Base-by-base conservation (phyloP, 2,329 filamentous ascomycete genomes). In the Stachybotrys chlorohalonatus region DNA sequence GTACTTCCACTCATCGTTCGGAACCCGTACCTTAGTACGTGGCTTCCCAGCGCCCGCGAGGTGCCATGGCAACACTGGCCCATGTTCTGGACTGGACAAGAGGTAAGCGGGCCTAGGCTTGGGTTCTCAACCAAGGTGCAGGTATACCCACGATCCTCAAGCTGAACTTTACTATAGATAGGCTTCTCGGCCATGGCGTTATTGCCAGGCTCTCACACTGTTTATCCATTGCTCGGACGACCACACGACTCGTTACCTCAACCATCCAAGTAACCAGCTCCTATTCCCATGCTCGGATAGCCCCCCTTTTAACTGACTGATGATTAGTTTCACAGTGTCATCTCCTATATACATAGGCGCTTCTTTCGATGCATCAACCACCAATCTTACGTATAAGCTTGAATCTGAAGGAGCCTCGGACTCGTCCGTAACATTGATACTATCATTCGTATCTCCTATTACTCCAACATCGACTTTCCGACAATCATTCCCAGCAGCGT, bases 1-100 rank as follows among this genome's bases (percentile, higher is more conserved):
- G 79, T 82, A 7, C 63, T 84, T 47, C 81, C 81, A 8, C 68
- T 84, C 54, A 73, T 80, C 54, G 81, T 84, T 31, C 75, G 81
- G 47, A 83, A 81, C 60, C 81, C 81, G 7, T 84, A 84, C 60
- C 65, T 84, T 55, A 83, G 79, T 64, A 76, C 79, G 39, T 84
- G 81, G 81, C 66, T 90, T 55, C 76, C 77, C 51, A 79, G 81
- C 68, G 88, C 89, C 47, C 80, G 90, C 60, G 80, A 86, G 54
- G 78, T 79, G 49, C 90, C 90, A 2, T 95, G 90, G 90, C 80
- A 83, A 53, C 81, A 83, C 71, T 95, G 90, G 90, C 90, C 90
- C 30, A 93, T 93, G 68, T 91, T 92, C 68, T 92, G 85, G 78
- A 89, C 86, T 7, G 87, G 88, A 39, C 76, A 84, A 63, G 78